A percentile compares a stretch with the other conserved stretches of the same genome.
Conservation (phyloP, 495 filamentous ascomycete genomes). For the Podospora comata region DNA sequence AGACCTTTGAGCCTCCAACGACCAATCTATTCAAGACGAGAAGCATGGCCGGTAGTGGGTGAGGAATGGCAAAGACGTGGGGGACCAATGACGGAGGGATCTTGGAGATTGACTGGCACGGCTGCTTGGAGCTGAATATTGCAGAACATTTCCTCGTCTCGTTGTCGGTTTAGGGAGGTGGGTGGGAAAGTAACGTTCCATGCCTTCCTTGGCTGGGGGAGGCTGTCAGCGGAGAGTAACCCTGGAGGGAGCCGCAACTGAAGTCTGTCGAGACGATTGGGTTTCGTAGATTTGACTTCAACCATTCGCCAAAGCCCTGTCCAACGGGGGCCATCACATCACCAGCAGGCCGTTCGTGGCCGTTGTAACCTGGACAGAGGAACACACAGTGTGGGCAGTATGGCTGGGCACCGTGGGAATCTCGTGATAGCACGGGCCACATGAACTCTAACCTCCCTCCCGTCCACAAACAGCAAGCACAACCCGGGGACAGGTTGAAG, state of each 20-base stretch:
- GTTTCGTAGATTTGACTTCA: too few relatives aligned
- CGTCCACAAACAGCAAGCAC: background rate
- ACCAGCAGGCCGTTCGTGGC: too few relatives aligned
- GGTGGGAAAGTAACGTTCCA: constrained; percentile 9
- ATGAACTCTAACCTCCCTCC: background rate
- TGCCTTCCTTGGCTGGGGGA: background rate
- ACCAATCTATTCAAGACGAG: background rate
- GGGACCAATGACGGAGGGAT: background rate
- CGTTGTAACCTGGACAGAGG: too few relatives aligned
- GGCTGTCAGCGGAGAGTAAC: background rate
- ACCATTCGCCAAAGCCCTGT: too few relatives aligned
- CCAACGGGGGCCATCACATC: too few relatives aligned
- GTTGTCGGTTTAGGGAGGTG: background rate
- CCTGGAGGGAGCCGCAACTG: too few relatives aligned
- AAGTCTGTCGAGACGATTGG: background rate
- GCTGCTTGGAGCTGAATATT: background rate
- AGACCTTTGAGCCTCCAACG: background rate
- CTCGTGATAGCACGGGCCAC: background rate
- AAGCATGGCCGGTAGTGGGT: background rate
- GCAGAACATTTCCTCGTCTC: background rate
- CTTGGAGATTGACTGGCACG: background rate
- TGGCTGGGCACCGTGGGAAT: background rate
- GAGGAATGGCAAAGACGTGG: background rate
- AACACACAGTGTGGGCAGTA: too few relatives aligned
- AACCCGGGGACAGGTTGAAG: background rate